These are phyloP conservation scores for Groenewaldozyma salmanticensis DNA, from an alignment of 805 yeast species.

Conservation along the genomic window DNA sequence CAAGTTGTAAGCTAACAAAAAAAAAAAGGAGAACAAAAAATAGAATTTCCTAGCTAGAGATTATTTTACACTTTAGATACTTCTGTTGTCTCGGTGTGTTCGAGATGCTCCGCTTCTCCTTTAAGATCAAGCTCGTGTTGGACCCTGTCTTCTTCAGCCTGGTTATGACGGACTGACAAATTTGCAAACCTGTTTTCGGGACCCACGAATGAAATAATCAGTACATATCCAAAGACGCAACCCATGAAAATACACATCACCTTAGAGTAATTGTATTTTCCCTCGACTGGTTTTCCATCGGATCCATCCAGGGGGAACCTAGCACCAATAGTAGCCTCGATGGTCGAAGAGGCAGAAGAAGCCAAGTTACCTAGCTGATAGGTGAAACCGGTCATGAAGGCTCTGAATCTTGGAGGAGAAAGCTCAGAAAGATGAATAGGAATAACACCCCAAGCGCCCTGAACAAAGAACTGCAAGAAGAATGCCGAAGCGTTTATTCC, in stretches of 20 bases:
- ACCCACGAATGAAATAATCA: constrained; percentile 42
- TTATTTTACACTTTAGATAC: too few species aligned
- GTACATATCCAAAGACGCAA: constrained; percentile 46
- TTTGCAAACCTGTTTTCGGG: constrained; percentile 36
- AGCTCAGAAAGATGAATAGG: constrained; percentile 60
- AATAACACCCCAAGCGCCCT: constrained; percentile 68
- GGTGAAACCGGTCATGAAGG: constrained; percentile 51
- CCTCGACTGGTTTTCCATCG: constrained; percentile 24
- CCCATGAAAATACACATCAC: constrained; percentile 66
- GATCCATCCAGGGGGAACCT: constrained; percentile 42
- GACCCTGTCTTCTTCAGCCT: background rate
- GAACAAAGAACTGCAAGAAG: constrained; percentile 55
- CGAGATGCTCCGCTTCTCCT: background rate
- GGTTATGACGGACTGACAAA: background rate
- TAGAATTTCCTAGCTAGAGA: too few species aligned
- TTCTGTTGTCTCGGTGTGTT: too few species aligned
- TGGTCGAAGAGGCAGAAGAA: constrained; percentile 61
- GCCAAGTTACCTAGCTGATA: constrained; percentile 70
- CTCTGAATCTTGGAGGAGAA: constrained; percentile 53
- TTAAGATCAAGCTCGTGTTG: background rate
- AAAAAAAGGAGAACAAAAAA: too few species aligned
- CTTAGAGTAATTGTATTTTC: constrained; percentile 49
- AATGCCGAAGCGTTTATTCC: constrained; percentile 52
- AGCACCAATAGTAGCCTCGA: constrained; percentile 54
- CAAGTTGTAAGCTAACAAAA: too few species aligned